These are phyloP conservation scores for Backusella sp. DNA, from an alignment of 192 early-diverging fungal genomes.

Conservation along the genomic window DNA sequence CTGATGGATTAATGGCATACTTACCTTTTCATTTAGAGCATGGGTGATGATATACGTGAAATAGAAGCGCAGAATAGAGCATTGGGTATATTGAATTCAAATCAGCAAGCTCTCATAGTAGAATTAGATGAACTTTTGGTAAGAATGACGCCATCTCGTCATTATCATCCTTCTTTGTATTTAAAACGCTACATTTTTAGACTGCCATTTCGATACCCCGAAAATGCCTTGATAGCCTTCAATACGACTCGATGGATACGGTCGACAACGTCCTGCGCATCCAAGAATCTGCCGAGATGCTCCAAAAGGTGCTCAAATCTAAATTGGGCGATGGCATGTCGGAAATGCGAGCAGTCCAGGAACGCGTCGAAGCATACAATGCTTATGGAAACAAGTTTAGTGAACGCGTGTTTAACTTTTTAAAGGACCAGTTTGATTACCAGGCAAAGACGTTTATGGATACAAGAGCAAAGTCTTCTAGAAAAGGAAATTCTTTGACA, in stretches of 20 bases:
- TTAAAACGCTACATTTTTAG: constrained; percentile 18
- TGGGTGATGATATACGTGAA: constrained; percentile 94
- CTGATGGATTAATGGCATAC: not conserved
- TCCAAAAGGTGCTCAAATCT: constrained; percentile 66
- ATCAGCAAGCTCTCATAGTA: constrained; percentile 82
- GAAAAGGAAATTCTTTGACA: constrained; percentile 36
- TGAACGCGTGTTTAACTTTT: constrained; percentile 58
- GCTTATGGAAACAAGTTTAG: constrained; percentile 65
- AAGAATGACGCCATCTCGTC: not conserved
- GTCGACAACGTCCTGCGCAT: constrained; percentile 56
- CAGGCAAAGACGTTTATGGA: constrained; percentile 40
- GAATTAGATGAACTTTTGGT: constrained; percentile 85
- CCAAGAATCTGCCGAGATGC: constrained; percentile 61
- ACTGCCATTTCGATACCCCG: constrained; percentile 62
- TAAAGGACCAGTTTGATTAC: constrained; percentile 63
- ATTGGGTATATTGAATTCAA: constrained; percentile 84
- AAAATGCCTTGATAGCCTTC: constrained; percentile 58
- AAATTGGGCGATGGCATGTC: constrained; percentile 54
- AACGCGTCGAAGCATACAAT: constrained; percentile 66
- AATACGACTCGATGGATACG: constrained; percentile 64
- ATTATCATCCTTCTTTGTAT: too few relatives aligned
- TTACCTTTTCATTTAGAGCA: constrained; percentile 54
- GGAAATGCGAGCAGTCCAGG: constrained; percentile 56
- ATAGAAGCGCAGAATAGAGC: constrained; percentile 92
- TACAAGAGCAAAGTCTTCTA: constrained; percentile 30